These are phyloP conservation scores for Oryza glumipatula DNA, from an alignment of 176 grass and related monocot genomes.

Conservation along the genomic window DNA sequence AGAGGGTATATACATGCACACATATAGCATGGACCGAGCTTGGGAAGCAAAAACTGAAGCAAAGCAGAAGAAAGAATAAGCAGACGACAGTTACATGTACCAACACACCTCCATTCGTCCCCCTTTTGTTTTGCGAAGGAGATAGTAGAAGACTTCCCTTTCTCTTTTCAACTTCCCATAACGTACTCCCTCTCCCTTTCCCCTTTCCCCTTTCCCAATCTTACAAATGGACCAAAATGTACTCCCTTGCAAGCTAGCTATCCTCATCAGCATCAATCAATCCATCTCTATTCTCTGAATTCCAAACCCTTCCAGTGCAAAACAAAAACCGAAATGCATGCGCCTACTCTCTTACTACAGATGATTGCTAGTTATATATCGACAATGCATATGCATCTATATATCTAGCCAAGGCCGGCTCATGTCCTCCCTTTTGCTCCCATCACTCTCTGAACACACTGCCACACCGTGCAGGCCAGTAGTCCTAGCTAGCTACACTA, in stretches of 20 bases:
- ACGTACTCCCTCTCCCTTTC: slow-evolving; percentile 12
- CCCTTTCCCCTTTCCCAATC: slow-evolving; percentile 23
- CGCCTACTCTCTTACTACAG: slow-evolving; percentile 33
- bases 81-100: slow-evolving; percentile 20
- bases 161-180: slow-evolving; percentile 40
- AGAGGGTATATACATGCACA: neutral
- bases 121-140: slow-evolving; percentile 14
- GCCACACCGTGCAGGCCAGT: slow-evolving; percentile 7
- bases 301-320: slow-evolving; percentile 41
- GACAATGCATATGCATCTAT: neutral
- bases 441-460: slow-evolving; percentile 23
- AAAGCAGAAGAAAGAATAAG: slow-evolving; percentile 11
- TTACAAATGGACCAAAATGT: slow-evolving; percentile 42
- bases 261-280: neutral
- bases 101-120: neutral
- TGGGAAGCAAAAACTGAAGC: neutral
- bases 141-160: slow-evolving; percentile 14
- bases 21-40: slow-evolving; percentile 11
- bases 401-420: slow-evolving; percentile 21
- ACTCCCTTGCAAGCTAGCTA: slow-evolving; percentile 22
- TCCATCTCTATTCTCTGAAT: slow-evolving; percentile 44
- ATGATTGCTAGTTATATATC: slow-evolving; percentile 44
- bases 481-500: neutral
- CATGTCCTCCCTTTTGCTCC: slow-evolving; percentile 37
- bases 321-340: slow-evolving; percentile 31